These are phyloP conservation scores for Candida pseudocylindracea DNA, from an alignment of 1,139 yeast species.

Conservation along the genomic window DNA sequence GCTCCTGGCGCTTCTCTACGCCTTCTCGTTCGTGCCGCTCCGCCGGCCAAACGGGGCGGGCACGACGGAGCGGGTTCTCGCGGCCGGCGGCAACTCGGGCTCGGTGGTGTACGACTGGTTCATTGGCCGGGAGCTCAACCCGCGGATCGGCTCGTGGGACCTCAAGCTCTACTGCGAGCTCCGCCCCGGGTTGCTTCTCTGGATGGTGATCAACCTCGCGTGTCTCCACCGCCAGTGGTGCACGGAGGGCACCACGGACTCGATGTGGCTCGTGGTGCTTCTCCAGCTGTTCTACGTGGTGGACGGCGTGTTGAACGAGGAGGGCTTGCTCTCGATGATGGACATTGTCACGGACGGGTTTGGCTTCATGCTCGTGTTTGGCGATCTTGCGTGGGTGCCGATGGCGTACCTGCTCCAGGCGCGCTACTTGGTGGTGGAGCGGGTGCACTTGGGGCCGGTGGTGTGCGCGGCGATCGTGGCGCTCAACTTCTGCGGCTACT, in stretches of 20 bases:
- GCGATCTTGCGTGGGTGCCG: conserved; percentile 88
- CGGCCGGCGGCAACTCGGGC: conserved; percentile 75
- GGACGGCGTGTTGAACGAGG: conserved; percentile 86
- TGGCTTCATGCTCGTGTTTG: conserved; percentile 89
- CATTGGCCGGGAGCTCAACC: conserved; percentile 90
- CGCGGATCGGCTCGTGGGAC: conserved; percentile 70
- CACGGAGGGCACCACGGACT: conserved; percentile 41
- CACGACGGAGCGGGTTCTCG: conserved; percentile 48
- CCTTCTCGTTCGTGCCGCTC: conserved; percentile 42
- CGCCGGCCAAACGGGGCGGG: conserved; percentile 24
- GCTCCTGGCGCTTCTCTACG: conserved; percentile 43
- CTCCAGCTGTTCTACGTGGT: conserved; percentile 68
- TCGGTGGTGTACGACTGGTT: conserved; percentile 75
- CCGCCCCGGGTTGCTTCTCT: conserved; percentile 81
- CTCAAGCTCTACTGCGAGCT: conserved; percentile 82
- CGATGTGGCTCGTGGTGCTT: conserved; percentile 42
- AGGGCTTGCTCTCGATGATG: conserved; percentile 80
- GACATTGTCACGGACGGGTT: conserved; percentile 93
- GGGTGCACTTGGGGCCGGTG: conserved; percentile 28
- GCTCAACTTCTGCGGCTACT: conserved; percentile 39
- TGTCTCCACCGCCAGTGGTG: conserved; percentile 68
- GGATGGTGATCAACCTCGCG: conserved; percentile 63
- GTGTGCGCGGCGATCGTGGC: conserved; percentile 14
- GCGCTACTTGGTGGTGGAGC: conserved; percentile 51
- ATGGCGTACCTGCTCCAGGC: conserved; percentile 78